Evolutionary conservation across 2,329 filamentous ascomycete genomes (phyloP).

Genomic region (Fusarium denticulatum): DNA sequence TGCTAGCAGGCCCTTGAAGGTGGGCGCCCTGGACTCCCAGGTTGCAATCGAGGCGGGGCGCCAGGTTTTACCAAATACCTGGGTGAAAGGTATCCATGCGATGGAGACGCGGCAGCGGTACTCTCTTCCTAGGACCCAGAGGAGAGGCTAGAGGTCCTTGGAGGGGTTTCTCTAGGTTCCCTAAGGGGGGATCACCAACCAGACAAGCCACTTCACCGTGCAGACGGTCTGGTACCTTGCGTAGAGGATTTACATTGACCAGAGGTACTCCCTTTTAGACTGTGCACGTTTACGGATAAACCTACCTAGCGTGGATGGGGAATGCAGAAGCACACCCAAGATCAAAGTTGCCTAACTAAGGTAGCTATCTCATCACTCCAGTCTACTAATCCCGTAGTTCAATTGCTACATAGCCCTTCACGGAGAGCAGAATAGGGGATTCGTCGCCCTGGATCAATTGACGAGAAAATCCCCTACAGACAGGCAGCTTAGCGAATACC

Average conservation of each 20-base stretch:
- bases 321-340: constrained; percentile 30
- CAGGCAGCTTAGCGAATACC: constrained; percentile 11
- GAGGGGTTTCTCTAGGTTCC: constrained; percentile 17
- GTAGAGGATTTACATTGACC: constrained; percentile 25
- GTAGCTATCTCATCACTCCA: not conserved
- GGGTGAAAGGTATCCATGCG: constrained; percentile 35
- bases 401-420: not conserved
- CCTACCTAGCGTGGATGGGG: constrained; percentile 19
- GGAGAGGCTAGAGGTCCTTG: constrained; percentile 28
- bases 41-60: constrained; percentile 33
- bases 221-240: constrained; percentile 27
- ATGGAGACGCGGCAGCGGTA: constrained; percentile 37
- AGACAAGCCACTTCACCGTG: constrained; percentile 33
- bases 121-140: constrained; percentile 25
- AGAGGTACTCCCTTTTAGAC: constrained; percentile 27
- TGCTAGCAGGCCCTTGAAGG: constrained; percentile 32
- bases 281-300: constrained; percentile 23
- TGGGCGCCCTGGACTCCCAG: constrained; percentile 22
- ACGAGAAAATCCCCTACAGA: constrained; percentile 3
- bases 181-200: constrained; percentile 14
- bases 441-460: not conserved
- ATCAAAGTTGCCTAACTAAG: not conserved
- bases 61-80: constrained; percentile 38
- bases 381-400: not conserved
- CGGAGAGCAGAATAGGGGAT: constrained; percentile 16